Evolutionary conservation across 2,329 filamentous ascomycete species (phyloP).

Genomic region (Leptographium radiaticola): DNA sequence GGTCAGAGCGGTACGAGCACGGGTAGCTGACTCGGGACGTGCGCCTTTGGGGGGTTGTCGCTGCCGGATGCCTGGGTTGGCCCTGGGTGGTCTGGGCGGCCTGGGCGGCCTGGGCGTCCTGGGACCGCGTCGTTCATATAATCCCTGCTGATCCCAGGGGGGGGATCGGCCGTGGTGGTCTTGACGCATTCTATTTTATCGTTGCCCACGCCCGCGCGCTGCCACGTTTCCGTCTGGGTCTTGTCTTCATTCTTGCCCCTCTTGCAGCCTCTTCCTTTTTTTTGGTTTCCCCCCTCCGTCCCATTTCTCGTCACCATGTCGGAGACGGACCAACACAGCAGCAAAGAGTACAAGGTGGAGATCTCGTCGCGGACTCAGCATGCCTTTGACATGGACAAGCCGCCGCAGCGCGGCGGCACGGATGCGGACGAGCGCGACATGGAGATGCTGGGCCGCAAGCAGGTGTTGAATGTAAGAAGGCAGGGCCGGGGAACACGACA

Average conservation of each 20-base stretch:
- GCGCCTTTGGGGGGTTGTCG: too few relatives aligned
- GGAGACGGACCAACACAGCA: slow-evolving; percentile 5
- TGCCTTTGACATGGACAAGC: slow-evolving; percentile 10
- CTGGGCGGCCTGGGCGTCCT: too few relatives aligned
- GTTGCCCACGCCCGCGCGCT: not conserved
- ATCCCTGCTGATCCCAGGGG: not conserved
- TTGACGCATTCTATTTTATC: not conserved
- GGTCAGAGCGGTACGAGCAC: too few relatives aligned
- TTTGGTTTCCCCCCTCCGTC: not conserved
- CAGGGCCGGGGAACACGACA: not conserved
- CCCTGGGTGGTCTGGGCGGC: too few relatives aligned
- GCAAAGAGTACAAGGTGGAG: slow-evolving; percentile 9
- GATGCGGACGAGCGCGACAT: slow-evolving; percentile 20
- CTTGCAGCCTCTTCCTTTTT: not conserved
- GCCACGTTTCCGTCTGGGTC: not conserved
- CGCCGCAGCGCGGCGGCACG: slow-evolving; percentile 13
- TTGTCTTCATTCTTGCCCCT: not conserved
- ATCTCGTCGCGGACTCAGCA: slow-evolving; percentile 5
- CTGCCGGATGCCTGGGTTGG: too few relatives aligned
- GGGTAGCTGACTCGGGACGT: too few relatives aligned
- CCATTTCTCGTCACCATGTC: slow-evolving; percentile 3
- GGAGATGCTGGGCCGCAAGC: slow-evolving; percentile 13
- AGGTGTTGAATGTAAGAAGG: slow-evolving; percentile 12
- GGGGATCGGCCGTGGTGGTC: not conserved
- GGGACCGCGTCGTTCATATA: not conserved